A percentile compares a stretch with the other conserved stretches of the same genome.
Conservation (phyloP, 352 stramenopile genomes). For the Pythium plurisporium region DNA sequence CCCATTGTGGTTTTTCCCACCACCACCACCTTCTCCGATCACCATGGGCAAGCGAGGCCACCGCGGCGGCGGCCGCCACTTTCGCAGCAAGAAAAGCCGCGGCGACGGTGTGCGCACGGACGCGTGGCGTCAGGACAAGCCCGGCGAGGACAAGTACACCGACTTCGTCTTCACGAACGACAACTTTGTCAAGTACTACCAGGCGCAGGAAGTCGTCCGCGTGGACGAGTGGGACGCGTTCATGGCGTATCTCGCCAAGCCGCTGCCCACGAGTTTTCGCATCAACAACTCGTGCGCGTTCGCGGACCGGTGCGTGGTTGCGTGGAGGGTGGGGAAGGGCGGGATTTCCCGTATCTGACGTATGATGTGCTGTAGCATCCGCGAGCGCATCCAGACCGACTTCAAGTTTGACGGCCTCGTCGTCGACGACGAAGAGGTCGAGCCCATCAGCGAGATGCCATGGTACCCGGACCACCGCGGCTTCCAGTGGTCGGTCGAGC, state of each 20-base stretch:
- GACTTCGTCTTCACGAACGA: constrained; percentile 89
- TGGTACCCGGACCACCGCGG: constrained; percentile 89
- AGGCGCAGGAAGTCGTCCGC: constrained; percentile 78
- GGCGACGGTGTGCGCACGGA: constrained; percentile 25
- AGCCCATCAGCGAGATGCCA: constrained; percentile 78
- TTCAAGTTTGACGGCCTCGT: constrained; percentile 84
- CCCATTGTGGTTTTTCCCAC: background rate
- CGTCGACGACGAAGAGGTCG: constrained; percentile 75
- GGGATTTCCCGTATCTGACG: background rate
- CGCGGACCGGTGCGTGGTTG: constrained; percentile 49
- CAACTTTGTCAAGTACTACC: constrained; percentile 84
- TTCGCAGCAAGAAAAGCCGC: constrained; percentile 55
- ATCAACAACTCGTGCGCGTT: constrained; percentile 91
- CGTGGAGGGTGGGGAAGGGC: background rate
- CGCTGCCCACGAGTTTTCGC: constrained; percentile 91
- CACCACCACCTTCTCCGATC: constrained; percentile 4
- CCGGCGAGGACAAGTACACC: constrained; percentile 59
- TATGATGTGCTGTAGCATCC: constrained; percentile 57
- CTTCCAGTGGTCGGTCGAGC: constrained; percentile 88
- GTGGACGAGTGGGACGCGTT: constrained; percentile 88
- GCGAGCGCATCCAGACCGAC: constrained; percentile 76
- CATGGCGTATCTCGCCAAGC: constrained; percentile 84
- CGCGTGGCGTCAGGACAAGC: constrained; percentile 23
- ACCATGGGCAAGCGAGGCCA: constrained; percentile 41
- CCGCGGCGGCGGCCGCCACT: constrained; percentile 25